phyloP scores from a whole-genome alignment of 2,329 filamentous ascomycete species.

The Phoma sp. region DNA sequence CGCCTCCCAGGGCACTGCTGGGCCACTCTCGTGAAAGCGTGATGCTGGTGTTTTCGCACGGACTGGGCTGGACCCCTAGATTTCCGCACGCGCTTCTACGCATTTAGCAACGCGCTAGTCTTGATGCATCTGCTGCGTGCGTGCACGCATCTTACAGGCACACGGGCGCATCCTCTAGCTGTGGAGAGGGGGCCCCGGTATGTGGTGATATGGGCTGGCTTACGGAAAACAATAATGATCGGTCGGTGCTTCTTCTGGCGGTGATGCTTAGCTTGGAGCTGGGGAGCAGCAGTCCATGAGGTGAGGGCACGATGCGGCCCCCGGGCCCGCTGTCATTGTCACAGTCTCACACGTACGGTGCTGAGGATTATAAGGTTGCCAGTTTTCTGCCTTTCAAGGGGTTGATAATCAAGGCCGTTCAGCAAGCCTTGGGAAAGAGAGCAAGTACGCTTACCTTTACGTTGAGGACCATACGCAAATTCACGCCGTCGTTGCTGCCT shows the following conservation, averaged over 20 bases:
- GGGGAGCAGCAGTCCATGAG: too few species aligned
- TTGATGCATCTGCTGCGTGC: background rate
- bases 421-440: too few species aligned
- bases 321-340: slow-evolving; percentile 1
- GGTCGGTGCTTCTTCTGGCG: too few species aligned
- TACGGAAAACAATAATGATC: background rate
- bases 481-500: background rate
- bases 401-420: background rate
- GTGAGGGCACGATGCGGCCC: too few species aligned
- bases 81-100: background rate
- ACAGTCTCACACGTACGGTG: slow-evolving; percentile 8
- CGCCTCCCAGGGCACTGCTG: background rate
- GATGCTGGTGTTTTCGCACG: background rate
- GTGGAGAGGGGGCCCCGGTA: background rate
- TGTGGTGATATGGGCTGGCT: slow-evolving; percentile 3
- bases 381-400: background rate
- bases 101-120: slow-evolving; percentile 5
- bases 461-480: background rate
- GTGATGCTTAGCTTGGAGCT: too few species aligned
- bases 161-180: slow-evolving; percentile 9
- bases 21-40: slow-evolving; percentile 1
- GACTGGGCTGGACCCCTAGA: slow-evolving; percentile 15
- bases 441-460: too few species aligned
- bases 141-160: slow-evolving; percentile 4
- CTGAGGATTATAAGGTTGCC: slow-evolving; percentile 15